Evolutionary conservation across 202 grass and related monocot species (phyloP).

Genomic region (Miscanthus sacchariflorus): DNA sequence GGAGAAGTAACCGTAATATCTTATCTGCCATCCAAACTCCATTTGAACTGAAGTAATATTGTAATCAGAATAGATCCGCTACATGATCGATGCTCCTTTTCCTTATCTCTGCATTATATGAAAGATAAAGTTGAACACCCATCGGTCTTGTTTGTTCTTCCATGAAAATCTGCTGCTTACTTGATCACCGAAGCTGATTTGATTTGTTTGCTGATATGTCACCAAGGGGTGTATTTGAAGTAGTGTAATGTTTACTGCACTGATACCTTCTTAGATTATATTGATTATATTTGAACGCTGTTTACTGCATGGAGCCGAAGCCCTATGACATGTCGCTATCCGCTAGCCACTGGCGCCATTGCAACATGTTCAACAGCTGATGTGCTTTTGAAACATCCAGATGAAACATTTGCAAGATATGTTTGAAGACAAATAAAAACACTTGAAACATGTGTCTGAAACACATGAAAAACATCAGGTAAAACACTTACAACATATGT

Average conservation of each 20-base stretch:
- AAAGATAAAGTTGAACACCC: background rate
- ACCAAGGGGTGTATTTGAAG: background rate
- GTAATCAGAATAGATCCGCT: background rate
- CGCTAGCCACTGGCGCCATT: no score
- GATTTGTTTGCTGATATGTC: background rate
- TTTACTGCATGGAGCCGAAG: background rate
- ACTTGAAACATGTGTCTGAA: no score
- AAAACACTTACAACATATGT: no score
- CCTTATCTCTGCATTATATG: background rate
- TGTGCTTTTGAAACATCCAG: no score
- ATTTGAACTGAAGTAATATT: slow-evolving; percentile 5
- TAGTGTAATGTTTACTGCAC: background rate
- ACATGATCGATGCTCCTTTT: background rate
- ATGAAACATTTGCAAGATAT: no score
- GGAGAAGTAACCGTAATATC: background rate
- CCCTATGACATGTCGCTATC: no score
- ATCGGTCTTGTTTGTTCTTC: background rate
- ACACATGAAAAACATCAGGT: no score
- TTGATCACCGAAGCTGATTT: background rate
- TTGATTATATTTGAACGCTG: background rate
- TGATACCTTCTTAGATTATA: background rate
- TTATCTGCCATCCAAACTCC: slow-evolving; percentile 31
- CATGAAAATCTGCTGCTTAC: background rate
- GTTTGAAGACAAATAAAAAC: no score
- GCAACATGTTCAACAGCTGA: no score